These are phyloP conservation scores for Fusarium duplospermum DNA, from an alignment of 2,329 filamentous ascomycete genomes.

Conservation along the genomic window DNA sequence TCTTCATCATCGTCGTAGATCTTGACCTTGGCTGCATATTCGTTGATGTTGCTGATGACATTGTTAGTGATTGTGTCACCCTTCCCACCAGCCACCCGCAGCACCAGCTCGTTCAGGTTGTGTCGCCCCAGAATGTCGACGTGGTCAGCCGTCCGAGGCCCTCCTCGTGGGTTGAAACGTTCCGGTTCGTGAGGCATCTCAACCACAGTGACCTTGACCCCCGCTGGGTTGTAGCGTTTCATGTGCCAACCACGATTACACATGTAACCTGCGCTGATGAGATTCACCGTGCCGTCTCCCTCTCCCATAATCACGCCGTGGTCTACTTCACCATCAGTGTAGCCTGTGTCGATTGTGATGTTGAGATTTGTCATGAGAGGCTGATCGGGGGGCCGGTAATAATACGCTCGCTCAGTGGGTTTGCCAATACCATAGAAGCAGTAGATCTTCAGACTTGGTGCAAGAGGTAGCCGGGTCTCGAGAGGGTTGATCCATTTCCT, in stretches of 20 bases:
- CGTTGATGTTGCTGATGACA: conserved; percentile 82
- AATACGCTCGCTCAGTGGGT: conserved; percentile 91
- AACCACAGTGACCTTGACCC: conserved; percentile 82
- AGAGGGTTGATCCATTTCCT: conserved; percentile 96
- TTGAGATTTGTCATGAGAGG: conserved; percentile 76
- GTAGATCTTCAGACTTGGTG: conserved; percentile 92
- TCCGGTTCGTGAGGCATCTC: conserved; percentile 99
- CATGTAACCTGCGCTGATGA: conserved; percentile 96
- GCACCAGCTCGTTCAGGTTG: conserved; percentile 88
- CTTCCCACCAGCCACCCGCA: conserved; percentile 86
- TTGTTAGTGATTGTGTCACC: conserved; percentile 83
- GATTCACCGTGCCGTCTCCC: conserved; percentile 93
- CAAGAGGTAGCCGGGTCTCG: conserved; percentile 86
- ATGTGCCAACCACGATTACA: conserved; percentile 95
- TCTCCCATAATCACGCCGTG: conserved; percentile 96
- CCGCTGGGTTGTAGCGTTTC: conserved; percentile 91
- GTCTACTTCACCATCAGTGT: conserved; percentile 73
- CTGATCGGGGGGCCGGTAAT: conserved; percentile 78
- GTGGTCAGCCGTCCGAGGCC: conserved; percentile 83
- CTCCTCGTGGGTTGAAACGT: conserved; percentile 84
- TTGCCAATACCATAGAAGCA: conserved; percentile 98
- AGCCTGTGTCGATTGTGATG: conserved; percentile 76
- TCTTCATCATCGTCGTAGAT: conserved; percentile 74
- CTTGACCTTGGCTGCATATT: conserved; percentile 86
- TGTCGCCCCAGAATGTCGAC: conserved; percentile 94